These are phyloP conservation scores for Trichomonascaceae sp. DNA, from an alignment of 1,139 yeast genomes.

Conservation along the genomic window DNA sequence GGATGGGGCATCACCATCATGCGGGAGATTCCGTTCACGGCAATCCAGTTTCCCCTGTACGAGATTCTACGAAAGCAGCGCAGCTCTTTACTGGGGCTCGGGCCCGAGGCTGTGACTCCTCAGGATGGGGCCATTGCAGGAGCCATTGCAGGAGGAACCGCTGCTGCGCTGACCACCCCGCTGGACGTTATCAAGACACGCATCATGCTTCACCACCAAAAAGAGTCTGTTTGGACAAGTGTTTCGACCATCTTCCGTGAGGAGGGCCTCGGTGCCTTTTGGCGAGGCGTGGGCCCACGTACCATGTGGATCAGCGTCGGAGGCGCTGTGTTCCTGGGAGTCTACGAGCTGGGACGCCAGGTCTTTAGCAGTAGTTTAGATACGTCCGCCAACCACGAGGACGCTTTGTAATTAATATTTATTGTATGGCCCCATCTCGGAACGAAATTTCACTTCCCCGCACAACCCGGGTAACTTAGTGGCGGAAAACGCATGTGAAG, in stretches of 20 bases:
- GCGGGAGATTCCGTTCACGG: slow-evolving; percentile 92
- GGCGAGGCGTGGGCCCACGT: slow-evolving; percentile 83
- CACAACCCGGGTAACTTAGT: too few relatives aligned
- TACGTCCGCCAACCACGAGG: too few relatives aligned
- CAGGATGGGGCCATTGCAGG: slow-evolving; percentile 89
- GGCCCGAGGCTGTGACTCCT: slow-evolving; percentile 32
- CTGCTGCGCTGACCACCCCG: slow-evolving; percentile 92
- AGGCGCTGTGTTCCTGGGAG: slow-evolving; percentile 93
- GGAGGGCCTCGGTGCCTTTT: slow-evolving; percentile 59
- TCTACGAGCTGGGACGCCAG: too few relatives aligned
- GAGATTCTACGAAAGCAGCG: slow-evolving; percentile 65
- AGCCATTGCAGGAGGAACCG: slow-evolving; percentile 84
- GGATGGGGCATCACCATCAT: slow-evolving; percentile 89
- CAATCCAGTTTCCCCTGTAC: slow-evolving; percentile 88
- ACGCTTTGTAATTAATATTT: too few relatives aligned
- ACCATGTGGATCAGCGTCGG: slow-evolving; percentile 98
- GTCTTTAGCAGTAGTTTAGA: too few relatives aligned
- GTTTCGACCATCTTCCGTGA: slow-evolving; percentile 38
- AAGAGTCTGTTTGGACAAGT: slow-evolving; percentile 35
- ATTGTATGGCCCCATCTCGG: too few relatives aligned
- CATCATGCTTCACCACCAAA: slow-evolving; percentile 57
- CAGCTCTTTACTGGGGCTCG: slow-evolving; percentile 18
- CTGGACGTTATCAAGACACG: slow-evolving; percentile 86
- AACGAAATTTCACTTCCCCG: too few relatives aligned
- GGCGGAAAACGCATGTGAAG: too few relatives aligned